Base-by-base conservation (phyloP, 2,329 filamentous ascomycete genomes). In the Phialemonium atrogriseum region DNA sequence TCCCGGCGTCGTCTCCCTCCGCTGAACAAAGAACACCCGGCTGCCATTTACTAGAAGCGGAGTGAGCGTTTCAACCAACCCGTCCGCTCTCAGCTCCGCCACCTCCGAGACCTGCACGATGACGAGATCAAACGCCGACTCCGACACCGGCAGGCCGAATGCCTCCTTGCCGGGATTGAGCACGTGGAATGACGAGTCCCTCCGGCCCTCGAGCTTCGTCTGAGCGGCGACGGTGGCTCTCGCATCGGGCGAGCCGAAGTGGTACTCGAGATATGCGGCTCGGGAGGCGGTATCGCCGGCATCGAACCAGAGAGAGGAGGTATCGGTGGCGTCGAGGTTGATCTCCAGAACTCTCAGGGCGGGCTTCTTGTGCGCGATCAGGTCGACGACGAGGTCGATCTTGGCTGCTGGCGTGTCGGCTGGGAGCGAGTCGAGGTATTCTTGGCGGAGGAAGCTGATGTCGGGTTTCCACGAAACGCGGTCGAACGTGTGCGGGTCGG, bases 301-400 rank as follows among this genome's bases (percentile, higher is more conserved):
- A n/a, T 39, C 30, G 14, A 56, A 38, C 51, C 52, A 55, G 3
- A 54, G 15, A 20, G 39, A 44, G 5, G 47, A 45, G 2, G 30
- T 20, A 16, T 54, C 49, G 1, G 5, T 25, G 3, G 31, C 7
- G 22, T 41, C 38, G 7, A 55, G 30, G 14, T 48, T 49, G 4
- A 59, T 22, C 32, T 62, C 56, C 0, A 60, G 25, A 9, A 61
- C 47, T 2, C 36, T 48, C 3, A 56, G 41, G 2, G 27, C 23
- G 2, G 58, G 58, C 14, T 45, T 56, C 34, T 52, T 55, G 36
- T 61, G 53, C 0, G 48, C 54, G 1, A 58, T 32, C 0, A 59
- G 35, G 28, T 61, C 50, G 5, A 63, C 32, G 2, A 56, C 24
- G 1, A 14, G 10, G 13, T 39, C 19, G 18, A 40, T 15, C 12